Evolutionary conservation across 352 stramenopile genomes (phyloP), one percentile per base, ranked within the genome.

Genomic region (Globisporangium perplexum): DNA sequence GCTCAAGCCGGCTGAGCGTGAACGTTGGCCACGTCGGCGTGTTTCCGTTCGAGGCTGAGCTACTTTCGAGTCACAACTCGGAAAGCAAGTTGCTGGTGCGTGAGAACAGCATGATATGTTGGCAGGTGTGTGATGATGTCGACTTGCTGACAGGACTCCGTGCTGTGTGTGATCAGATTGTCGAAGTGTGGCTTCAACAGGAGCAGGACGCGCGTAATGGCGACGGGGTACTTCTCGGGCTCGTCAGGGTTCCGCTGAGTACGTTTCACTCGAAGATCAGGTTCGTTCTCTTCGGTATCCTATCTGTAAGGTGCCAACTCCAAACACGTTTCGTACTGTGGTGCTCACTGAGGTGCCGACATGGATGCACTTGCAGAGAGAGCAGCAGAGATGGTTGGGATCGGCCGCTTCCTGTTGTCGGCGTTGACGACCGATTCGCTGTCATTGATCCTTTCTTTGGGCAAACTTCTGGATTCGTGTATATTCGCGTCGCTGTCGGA

Each of bases 391-490:
- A 26, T 23, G 28, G 52, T 26, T 48, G 44, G 53, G 38, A 66
- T 7, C 47, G 55, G 10, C 12, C 14, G 2, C 22, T 74, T 7
- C 69, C 69, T 22, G 63, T 62, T 57, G 46, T 72, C 38, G 65
- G 66, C 10, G 53, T 73, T 14, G 67, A 83, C 51, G 55, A 41
- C 8, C 28, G 2, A n/a, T 62, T 77, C 24, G 57, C 64, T 15
- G 63, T 88, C 36, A 52, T 73, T 1, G 69, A 88, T 56, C 71
- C 64, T 3, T 74, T 88, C 22, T 68, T 62, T 4, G 73, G 73
- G 0, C 30, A 55, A n/a, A 26, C 43, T 0, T 55, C 50, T n/a
- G 77, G 77, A 3, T 51, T 60, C 28, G 41, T 88, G 12, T 66
- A 64, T 17, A 51, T 60, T 46, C 57, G 66, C 28, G 38, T 78